Evolutionary conservation across 2,329 filamentous ascomycete species (phyloP).

Genomic region (Penicillium sp.): DNA sequence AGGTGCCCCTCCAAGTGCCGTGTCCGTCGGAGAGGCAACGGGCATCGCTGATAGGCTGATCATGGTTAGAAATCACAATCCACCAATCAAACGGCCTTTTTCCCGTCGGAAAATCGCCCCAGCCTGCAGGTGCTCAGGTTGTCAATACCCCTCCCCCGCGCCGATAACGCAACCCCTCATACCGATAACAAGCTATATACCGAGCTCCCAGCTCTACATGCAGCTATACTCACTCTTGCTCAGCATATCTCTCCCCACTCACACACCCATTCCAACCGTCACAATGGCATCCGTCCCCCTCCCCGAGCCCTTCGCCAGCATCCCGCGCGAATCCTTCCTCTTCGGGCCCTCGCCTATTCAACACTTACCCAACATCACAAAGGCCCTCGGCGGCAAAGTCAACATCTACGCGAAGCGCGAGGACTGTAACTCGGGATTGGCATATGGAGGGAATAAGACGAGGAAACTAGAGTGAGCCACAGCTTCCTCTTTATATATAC

Average conservation of each 20-base stretch:
- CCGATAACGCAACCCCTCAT: neutral
- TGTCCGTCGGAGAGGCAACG: neutral
- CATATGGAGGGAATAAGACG: conserved; percentile 16
- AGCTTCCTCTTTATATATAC: neutral
- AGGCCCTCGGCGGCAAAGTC: conserved; percentile 15
- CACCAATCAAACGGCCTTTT: neutral
- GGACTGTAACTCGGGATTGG: conserved; percentile 15
- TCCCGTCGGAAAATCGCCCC: conserved; percentile 1
- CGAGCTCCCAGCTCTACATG: neutral
- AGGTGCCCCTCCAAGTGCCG: no score
- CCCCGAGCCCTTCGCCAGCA: conserved; percentile 14
- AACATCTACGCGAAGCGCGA: conserved; percentile 16
- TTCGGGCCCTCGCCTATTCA: conserved; percentile 16
- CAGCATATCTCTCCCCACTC: no score
- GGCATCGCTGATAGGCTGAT: neutral
- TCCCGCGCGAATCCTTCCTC: conserved; percentile 12
- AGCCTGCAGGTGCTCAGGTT: no score
- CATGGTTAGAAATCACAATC: no score
- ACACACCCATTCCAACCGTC: no score
- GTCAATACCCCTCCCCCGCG: neutral
- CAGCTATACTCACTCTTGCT: no score
- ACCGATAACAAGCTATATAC: neutral
- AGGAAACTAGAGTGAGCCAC: conserved; percentile 9
- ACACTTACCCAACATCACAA: conserved; percentile 15
- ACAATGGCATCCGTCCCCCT: conserved; percentile 7